These are phyloP conservation scores for Leccinum pseudoinsigne DNA, from an alignment of 1,284 basidiomycete genomes.

Conservation along the genomic window DNA sequence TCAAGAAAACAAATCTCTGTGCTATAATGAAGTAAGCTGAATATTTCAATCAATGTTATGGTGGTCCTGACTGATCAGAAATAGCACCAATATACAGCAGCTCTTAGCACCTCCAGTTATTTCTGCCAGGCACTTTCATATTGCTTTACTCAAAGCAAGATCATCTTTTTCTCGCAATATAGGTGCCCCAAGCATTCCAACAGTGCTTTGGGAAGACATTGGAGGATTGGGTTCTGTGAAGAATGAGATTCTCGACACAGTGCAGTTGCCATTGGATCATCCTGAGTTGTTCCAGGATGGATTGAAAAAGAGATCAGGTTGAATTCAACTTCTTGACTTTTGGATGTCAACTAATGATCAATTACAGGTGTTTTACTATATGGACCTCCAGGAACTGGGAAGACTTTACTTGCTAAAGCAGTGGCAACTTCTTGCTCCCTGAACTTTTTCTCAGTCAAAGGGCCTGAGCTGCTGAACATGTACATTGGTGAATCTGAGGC, in stretches of 20 bases:
- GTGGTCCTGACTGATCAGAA: background rate
- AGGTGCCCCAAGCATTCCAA: constrained; percentile 96
- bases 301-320: constrained; percentile 94
- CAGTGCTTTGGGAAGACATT: constrained; percentile 97
- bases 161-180: constrained; percentile 89
- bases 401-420: constrained; percentile 91
- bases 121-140: constrained; percentile 65
- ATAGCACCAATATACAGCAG: constrained; percentile 9
- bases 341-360: background rate
- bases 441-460: constrained; percentile 96
- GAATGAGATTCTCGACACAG: constrained; percentile 94
- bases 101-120: constrained; percentile 11
- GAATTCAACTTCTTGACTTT: background rate
- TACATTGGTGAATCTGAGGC: constrained; percentile 99
- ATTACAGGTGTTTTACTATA: constrained; percentile 80
- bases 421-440: constrained; percentile 92
- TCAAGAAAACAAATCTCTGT: constrained; percentile 59
- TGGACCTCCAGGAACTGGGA: constrained; percentile 96
- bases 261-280: constrained; percentile 92
- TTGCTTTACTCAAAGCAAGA: constrained; percentile 76
- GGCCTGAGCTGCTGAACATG: constrained; percentile 95
- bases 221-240: constrained; percentile 92
- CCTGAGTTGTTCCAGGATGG: constrained; percentile 94
- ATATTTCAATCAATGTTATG: background rate
- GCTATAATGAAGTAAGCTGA: constrained; percentile 53